These are phyloP conservation scores for Helotiales sp. DNA, from an alignment of 2,329 filamentous ascomycete species.

Conservation along the genomic window DNA sequence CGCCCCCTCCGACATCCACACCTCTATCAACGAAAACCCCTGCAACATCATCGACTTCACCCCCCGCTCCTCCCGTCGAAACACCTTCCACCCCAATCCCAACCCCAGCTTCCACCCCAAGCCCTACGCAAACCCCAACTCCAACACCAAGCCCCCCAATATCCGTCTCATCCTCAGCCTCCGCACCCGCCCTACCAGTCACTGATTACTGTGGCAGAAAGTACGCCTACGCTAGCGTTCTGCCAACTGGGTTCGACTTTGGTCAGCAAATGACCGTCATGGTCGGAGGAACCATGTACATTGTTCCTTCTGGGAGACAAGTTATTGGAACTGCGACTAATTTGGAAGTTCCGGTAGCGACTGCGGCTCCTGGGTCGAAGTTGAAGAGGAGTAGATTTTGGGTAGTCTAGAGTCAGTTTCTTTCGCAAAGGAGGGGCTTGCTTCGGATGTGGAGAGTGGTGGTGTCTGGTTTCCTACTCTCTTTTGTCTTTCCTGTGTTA, in stretches of 20 bases:
- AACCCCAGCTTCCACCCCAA: background rate
- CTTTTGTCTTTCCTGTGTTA: background rate
- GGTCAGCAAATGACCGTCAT: background rate
- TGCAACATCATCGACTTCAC: background rate
- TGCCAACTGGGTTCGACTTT: background rate
- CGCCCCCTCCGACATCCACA: background rate
- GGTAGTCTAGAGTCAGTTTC: background rate
- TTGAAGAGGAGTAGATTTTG: slow-evolving; percentile 2
- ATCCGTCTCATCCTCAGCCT: background rate
- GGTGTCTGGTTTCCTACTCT: background rate
- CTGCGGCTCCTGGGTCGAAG: background rate
- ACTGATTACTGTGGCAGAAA: background rate
- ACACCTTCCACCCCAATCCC: background rate
- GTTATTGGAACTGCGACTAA: background rate
- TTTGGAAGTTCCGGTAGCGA: background rate
- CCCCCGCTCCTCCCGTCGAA: background rate
- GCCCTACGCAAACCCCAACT: background rate
- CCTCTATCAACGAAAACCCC: background rate
- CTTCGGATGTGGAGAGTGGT: background rate
- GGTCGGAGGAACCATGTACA: background rate
- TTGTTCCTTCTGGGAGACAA: background rate
- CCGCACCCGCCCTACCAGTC: background rate
- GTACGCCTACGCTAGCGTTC: background rate
- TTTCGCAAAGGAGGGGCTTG: background rate
- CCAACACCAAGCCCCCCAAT: background rate